Conservation (phyloP, 805 yeast genomes). For the Ogataea naganishii region DNA sequence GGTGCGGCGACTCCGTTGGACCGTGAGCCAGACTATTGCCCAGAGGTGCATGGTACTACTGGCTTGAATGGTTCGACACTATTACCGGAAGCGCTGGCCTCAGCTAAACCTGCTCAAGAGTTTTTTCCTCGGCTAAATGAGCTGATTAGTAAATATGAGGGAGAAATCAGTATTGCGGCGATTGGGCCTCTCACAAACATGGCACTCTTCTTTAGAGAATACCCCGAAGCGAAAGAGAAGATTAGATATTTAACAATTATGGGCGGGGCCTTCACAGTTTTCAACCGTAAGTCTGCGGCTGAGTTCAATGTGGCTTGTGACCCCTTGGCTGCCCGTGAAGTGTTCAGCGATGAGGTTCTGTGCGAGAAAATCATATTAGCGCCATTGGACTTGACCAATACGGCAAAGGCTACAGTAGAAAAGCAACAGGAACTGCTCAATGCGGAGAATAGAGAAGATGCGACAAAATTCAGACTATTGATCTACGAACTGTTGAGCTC, state of each 20-base stretch:
- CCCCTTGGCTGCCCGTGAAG: constrained; percentile 60
- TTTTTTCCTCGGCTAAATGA: constrained; percentile 17
- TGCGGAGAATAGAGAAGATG: constrained; percentile 17
- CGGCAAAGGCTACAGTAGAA: constrained; percentile 41
- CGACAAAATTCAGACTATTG: constrained; percentile 42
- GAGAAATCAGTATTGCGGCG: constrained; percentile 53
- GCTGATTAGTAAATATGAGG: constrained; percentile 24
- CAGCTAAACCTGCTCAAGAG: constrained; percentile 8
- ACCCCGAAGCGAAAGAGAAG: constrained; percentile 44
- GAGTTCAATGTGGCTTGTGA: constrained; percentile 76
- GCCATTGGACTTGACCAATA: constrained; percentile 67
- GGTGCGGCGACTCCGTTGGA: constrained; percentile 56
- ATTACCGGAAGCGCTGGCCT: constrained; percentile 39
- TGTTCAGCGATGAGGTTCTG: constrained; percentile 40
- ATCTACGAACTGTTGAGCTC: constrained; percentile 44
- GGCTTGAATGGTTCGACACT: constrained; percentile 73
- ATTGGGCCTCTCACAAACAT: constrained; percentile 76
- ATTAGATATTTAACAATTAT: constrained; percentile 54
- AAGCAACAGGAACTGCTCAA: constrained; percentile 31
- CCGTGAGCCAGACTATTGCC: constrained; percentile 42
- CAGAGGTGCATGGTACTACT: constrained; percentile 60
- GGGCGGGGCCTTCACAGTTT: constrained; percentile 55
- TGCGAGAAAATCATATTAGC: constrained; percentile 42
- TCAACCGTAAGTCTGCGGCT: constrained; percentile 30
- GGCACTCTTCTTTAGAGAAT: constrained; percentile 41